Percentiles rank a stretch among this genome's conserved stretches.
Conservation (phyloP, 1,139 yeast species). For the Suhomyces coccinellae region DNA sequence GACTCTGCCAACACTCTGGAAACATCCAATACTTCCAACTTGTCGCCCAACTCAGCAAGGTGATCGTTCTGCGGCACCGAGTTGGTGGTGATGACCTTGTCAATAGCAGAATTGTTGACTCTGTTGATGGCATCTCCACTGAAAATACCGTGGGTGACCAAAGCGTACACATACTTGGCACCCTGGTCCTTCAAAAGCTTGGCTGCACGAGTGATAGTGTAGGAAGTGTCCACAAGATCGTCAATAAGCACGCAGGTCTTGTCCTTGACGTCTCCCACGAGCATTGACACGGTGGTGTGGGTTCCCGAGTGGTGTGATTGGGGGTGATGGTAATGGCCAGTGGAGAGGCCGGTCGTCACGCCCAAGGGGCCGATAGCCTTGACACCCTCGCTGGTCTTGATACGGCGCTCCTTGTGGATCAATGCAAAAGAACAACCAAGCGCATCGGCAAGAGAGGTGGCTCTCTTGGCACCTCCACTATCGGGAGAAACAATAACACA, state of each 20-base stretch:
- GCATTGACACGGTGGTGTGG: slow-evolving; percentile 53
- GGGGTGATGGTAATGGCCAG: slow-evolving; percentile 3
- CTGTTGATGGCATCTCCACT: slow-evolving; percentile 87
- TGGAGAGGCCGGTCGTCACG: slow-evolving; percentile 6
- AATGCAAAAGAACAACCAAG: slow-evolving; percentile 88
- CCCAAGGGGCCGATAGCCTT: slow-evolving; percentile 21
- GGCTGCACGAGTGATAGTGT: slow-evolving; percentile 90
- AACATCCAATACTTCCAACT: slow-evolving; percentile 82
- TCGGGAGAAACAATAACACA: slow-evolving; percentile 93
- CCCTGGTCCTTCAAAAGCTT: slow-evolving; percentile 90
- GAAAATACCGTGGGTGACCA: slow-evolving; percentile 91
- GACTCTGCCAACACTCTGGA: slow-evolving; percentile 90
- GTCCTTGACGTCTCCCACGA: slow-evolving; percentile 88
- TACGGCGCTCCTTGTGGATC: slow-evolving; percentile 91
- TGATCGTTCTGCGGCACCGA: slow-evolving; percentile 81
- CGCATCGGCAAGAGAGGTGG: slow-evolving; percentile 90
- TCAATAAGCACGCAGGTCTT: slow-evolving; percentile 85
- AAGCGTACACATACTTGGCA: slow-evolving; percentile 79
- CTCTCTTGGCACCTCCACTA: slow-evolving; percentile 97
- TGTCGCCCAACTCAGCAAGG: slow-evolving; percentile 54
- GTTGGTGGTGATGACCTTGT: slow-evolving; percentile 87
- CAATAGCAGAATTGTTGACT: slow-evolving; percentile 68
- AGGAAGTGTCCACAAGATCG: slow-evolving; percentile 92
- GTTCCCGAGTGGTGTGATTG: slow-evolving; percentile 5
- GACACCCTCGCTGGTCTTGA: slow-evolving; percentile 24